Conservation (phyloP, 495 filamentous ascomycete species). For the Penicillium robsamsonii region DNA sequence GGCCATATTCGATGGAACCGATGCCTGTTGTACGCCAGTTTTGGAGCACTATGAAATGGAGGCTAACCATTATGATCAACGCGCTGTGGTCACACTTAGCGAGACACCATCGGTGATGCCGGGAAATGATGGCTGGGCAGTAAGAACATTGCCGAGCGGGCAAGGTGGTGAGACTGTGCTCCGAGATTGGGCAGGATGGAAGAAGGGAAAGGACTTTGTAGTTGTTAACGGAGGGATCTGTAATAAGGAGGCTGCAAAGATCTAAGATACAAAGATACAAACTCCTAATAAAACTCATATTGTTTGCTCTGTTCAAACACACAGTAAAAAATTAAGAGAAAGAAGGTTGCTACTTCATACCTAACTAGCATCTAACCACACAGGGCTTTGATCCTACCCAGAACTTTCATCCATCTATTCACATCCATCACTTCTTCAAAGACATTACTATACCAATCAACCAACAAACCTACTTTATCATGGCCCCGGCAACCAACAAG, state of each 20-base stretch:
- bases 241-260: background rate
- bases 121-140: slow-evolving; percentile 54
- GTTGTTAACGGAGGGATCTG: background rate
- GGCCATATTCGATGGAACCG: slow-evolving; percentile 67
- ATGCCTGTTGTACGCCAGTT: slow-evolving; percentile 84
- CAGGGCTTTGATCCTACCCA: no score
- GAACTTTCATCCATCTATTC: no score
- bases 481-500: no score
- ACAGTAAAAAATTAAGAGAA: no score
- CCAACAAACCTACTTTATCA: no score
- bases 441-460: no score
- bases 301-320: no score
- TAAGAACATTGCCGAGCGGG: slow-evolving; percentile 52
- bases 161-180: slow-evolving; percentile 62
- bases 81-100: slow-evolving; percentile 63
- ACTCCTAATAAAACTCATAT: no score
- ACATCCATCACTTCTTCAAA: no score
- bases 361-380: no score
- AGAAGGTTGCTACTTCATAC: no score
- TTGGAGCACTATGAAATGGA: slow-evolving; percentile 64
- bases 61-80: slow-evolving; percentile 58
- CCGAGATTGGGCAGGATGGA: slow-evolving; percentile 67
- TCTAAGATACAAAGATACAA: no score
- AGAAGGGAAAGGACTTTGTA: slow-evolving; percentile 58
- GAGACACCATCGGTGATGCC: slow-evolving; percentile 57